Conservation (phyloP, 257 asterid genomes). For the Buddleja alternifolia region DNA sequence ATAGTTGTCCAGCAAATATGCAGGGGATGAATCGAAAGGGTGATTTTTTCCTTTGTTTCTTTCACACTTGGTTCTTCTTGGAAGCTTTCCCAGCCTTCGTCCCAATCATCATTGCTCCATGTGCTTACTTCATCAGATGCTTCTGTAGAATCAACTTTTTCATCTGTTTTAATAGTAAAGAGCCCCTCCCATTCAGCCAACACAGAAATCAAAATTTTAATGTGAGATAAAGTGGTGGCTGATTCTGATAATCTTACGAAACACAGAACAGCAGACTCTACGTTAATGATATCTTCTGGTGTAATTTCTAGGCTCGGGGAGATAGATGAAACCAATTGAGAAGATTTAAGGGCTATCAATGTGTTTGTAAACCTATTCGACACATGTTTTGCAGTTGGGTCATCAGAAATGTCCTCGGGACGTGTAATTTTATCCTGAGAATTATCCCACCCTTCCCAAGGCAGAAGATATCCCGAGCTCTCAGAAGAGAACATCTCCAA, state of each 20-base stretch:
- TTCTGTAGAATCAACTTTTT: constrained; percentile 39
- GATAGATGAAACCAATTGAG: constrained; percentile 72
- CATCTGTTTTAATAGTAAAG: constrained; percentile 43
- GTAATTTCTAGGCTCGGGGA: constrained; percentile 64
- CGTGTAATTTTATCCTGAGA: constrained; percentile 40
- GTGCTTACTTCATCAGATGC: constrained; percentile 47
- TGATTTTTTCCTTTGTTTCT: constrained; percentile 41
- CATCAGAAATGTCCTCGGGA: constrained; percentile 37
- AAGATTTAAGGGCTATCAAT: constrained; percentile 85
- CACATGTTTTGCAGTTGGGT: constrained; percentile 41
- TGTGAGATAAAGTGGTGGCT: constrained; percentile 52
- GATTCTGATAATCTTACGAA: constrained; percentile 62
- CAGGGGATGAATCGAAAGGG: constrained; percentile 62
- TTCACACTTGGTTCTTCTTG: constrained; percentile 69
- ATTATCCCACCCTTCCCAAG: constrained; percentile 94
- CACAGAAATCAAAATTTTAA: constrained; percentile 58
- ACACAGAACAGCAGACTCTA: constrained; percentile 82
- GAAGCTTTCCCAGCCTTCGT: constrained; percentile 98
- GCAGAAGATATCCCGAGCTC: constrained; percentile 46
- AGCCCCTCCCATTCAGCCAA: constrained; percentile 88
- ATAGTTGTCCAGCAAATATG: constrained; percentile 78
- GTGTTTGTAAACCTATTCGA: constrained; percentile 61
- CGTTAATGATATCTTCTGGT: constrained; percentile 65
- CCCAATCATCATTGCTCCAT: constrained; percentile 95
- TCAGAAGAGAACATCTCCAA: constrained; percentile 43